phyloP scores from a whole-genome alignment of 2,329 filamentous ascomycete species.

The Colletotrichum sp. region DNA sequence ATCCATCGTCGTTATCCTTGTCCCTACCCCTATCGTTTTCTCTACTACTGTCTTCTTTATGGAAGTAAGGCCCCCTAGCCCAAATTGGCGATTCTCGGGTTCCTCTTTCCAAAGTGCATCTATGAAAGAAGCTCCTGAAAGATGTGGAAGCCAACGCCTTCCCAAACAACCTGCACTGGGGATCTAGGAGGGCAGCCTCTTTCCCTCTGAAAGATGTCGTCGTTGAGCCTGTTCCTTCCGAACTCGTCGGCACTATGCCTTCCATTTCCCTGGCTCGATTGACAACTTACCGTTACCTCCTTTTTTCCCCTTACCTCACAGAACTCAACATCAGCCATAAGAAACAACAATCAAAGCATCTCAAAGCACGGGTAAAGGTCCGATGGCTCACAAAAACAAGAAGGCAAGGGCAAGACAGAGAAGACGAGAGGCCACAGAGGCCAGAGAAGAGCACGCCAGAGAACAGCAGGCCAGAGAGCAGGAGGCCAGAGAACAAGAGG shows the following conservation, averaged over 20 bases:
- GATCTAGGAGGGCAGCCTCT: not conserved
- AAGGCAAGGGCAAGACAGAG: not conserved
- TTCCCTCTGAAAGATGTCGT: not conserved
- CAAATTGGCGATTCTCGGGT: not conserved
- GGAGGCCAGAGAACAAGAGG: not conserved
- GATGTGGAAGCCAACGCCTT: not conserved
- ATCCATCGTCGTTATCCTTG: too few species aligned
- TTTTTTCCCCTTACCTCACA: not conserved
- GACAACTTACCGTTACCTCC: too few species aligned
- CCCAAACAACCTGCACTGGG: not conserved
- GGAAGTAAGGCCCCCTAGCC: too few species aligned
- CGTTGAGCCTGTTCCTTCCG: not conserved
- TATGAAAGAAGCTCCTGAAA: not conserved
- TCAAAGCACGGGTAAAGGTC: not conserved
- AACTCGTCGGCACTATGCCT: too few species aligned
- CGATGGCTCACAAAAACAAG: not conserved
- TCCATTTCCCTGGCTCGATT: too few species aligned
- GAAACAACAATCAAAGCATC: not conserved
- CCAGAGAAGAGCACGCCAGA: not conserved
- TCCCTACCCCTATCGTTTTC: too few species aligned
- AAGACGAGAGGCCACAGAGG: not conserved
- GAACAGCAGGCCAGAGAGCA: fast-evolving
- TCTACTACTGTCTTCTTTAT: too few species aligned
- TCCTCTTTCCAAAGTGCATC: not conserved
- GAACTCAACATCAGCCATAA: not conserved